Percentiles rank a stretch among this genome's conserved stretches.
Evolutionary conservation across 371 early-diverging fungal genomes (phyloP).

Genomic region (Fennellomyces sp.): DNA sequence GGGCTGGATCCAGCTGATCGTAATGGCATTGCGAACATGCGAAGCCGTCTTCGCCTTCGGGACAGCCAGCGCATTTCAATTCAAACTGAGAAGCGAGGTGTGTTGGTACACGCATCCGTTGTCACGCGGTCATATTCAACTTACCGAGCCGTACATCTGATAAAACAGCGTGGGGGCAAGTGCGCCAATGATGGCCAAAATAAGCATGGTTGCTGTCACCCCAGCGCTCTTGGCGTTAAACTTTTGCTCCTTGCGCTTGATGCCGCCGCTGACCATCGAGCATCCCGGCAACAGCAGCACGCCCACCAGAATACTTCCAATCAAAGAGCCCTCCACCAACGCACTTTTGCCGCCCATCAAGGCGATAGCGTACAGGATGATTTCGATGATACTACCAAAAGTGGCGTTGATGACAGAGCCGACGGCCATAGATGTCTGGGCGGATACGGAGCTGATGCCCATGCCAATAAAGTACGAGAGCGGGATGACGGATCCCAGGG

Average conservation of each 20-base stretch:
- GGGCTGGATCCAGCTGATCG: conserved; percentile 64
- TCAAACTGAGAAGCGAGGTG: too few relatives aligned
- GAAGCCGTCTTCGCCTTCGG: conserved; percentile 23
- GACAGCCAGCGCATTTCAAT: conserved; percentile 58
- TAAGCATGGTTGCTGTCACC: conserved; percentile 94
- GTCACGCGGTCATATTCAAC: too few relatives aligned
- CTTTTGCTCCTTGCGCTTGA: conserved; percentile 88
- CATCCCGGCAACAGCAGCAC: conserved; percentile 91
- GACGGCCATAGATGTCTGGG: conserved; percentile 90
- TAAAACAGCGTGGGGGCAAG: conserved; percentile 95
- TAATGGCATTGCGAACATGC: conserved; percentile 68
- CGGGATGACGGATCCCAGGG: conserved; percentile 87
- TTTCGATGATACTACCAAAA: conserved; percentile 95
- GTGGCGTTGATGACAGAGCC: conserved; percentile 97
- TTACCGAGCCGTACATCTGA: conserved; percentile 83
- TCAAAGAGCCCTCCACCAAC: conserved; percentile 91
- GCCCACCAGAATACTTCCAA: conserved; percentile 91
- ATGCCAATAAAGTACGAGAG: conserved; percentile 96
- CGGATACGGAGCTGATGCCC: conserved; percentile 94
- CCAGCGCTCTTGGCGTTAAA: conserved; percentile 96
- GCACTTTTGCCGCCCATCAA: conserved; percentile 84
- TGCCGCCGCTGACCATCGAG: conserved; percentile 93
- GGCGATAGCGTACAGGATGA: conserved; percentile 90
- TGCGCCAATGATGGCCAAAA: conserved; percentile 91
- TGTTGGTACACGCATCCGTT: too few relatives aligned